A percentile compares a stretch with the other conserved stretches of the same genome.
These are phyloP conservation scores for Saturnispora silvae DNA, from an alignment of 805 yeast genomes.

Conservation along the genomic window DNA sequence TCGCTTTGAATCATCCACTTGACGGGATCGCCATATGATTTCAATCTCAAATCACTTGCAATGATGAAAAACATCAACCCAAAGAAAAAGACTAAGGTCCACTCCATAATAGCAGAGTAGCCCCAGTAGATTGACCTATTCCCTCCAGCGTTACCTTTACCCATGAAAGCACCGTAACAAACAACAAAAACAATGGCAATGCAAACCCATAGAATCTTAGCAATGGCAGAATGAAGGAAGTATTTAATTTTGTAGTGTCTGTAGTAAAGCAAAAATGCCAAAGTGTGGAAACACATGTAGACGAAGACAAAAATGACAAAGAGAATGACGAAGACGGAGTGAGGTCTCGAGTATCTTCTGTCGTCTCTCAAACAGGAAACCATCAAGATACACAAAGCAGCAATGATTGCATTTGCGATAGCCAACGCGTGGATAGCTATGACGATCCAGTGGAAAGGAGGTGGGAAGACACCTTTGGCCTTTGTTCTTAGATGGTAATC, in stretches of 20 bases:
- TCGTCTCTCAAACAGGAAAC: conserved; percentile 63
- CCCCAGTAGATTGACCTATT: conserved; percentile 29
- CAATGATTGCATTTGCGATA: conserved; percentile 24
- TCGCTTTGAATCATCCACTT: conserved; percentile 6
- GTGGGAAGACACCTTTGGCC: conserved; percentile 38
- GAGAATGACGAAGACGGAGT: conserved; percentile 57
- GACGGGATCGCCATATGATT: conserved; percentile 13
- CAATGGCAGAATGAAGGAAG: conserved; percentile 34
- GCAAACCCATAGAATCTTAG: conserved; percentile 56
- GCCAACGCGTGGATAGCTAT: conserved; percentile 17
- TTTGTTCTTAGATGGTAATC: conserved; percentile 54
- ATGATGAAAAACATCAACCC: conserved; percentile 57
- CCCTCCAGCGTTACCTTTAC: conserved; percentile 14
- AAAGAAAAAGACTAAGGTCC: conserved; percentile 82
- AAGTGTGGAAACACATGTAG: conserved; percentile 25
- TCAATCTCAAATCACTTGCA: conserved; percentile 46
- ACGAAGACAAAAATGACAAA: conserved; percentile 62
- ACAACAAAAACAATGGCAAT: conserved; percentile 60
- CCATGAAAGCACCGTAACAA: conserved; percentile 41
- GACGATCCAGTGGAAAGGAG: conserved; percentile 26
- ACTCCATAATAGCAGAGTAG: conserved; percentile 62
- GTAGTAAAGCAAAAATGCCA: conserved; percentile 13
- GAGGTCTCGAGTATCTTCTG: conserved; percentile 42
- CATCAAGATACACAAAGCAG: conserved; percentile 59
- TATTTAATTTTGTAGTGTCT: conserved; percentile 18